Evolutionary conservation across 108 stramenopile genomes (phyloP).

Genomic region (Cyclotella baltica): DNA sequence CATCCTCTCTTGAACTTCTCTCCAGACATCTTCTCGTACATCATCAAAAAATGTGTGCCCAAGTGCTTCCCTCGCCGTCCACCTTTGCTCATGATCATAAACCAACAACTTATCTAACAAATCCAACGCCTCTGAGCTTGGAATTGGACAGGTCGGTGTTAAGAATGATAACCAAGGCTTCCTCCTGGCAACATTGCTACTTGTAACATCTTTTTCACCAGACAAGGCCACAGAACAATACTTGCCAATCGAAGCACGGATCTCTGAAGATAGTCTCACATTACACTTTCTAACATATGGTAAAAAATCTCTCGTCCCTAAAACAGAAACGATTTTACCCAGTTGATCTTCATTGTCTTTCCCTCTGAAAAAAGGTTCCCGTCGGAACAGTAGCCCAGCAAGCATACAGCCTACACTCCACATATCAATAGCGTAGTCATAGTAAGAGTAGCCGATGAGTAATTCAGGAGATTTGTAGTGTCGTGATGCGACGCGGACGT

Average conservation of each 20-base stretch:
- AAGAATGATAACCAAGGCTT: slow-evolving; percentile 50
- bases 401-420: slow-evolving; percentile 91
- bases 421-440: slow-evolving; percentile 87
- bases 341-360: slow-evolving; percentile 88
- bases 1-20: slow-evolving; percentile 50
- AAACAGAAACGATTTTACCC: slow-evolving; percentile 75
- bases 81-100: slow-evolving; percentile 81
- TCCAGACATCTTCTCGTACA: slow-evolving; percentile 65
- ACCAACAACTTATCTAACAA: slow-evolving; percentile 79
- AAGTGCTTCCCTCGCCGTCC: slow-evolving; percentile 88
- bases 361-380: slow-evolving; percentile 87
- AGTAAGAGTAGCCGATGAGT: slow-evolving; percentile 76
- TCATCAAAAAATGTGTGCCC: slow-evolving; percentile 84
- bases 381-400: slow-evolving; percentile 76
- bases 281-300: slow-evolving; percentile 64
- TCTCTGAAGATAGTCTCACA: slow-evolving; percentile 43
- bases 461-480: slow-evolving; percentile 95
- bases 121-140: slow-evolving; percentile 72
- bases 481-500: slow-evolving; percentile 90
- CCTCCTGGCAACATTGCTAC: slow-evolving; percentile 36
- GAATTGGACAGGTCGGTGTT: slow-evolving; percentile 45
- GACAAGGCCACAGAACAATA: slow-evolving; percentile 35
- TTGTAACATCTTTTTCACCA: slow-evolving; percentile 13
- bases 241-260: slow-evolving; percentile 51
- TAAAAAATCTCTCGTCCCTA: slow-evolving; percentile 76